Evolutionary conservation across 768 basidiomycete genomes (phyloP), one percentile per base, ranked within the genome.

Genomic region (Termitomyces eurrhizus): DNA sequence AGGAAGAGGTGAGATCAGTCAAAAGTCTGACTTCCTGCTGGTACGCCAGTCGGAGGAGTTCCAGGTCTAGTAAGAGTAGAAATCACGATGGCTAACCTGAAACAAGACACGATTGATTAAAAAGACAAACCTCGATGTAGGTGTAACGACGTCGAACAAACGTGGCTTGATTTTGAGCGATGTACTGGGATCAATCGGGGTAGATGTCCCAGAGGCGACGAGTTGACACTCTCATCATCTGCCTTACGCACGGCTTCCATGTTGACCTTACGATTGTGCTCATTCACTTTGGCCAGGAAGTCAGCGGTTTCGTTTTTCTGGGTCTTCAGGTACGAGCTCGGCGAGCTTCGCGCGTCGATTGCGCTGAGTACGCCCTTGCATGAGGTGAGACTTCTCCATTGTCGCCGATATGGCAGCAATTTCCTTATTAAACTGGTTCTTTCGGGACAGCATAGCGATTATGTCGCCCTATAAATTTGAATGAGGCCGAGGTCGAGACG

Each of bases 201-300:
- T 71, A 4, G 74, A 70, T 18, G 77, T 71, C 36, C 75, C 74
- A 26, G 70, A 73, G 14, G 68, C 78, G 11, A 75, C 80, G 26
- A 86, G 69, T 69, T 83, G 87, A 24, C 90, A 78, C 58, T 92
- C 89, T 52, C 81, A 77, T 57, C 87, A 78, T 96, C 94, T 0
- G 90, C 89, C 64, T 83, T 85, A 61, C 91, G 80, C 56, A 94
- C 84, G 4, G 84, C 84, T 67, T 95, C 96, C 65, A 85, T 64
- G 59, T 96, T 96, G 35, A 89, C 88, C 70, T 84, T 88, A 58
- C 91, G 83, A 72, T 98, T 98, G 59, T 93, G 84, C 74, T 95
- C 93, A 69, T 96, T 98, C 57, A 98, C 87, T 68, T 77, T 85
- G 14, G 90, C 84, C 29, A 96, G 79, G 68, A 83, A 73, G 63